Evolutionary conservation across 495 filamentous ascomycete genomes (phyloP), one percentile per base, ranked within the genome.

Genomic region (Annulohypoxylon moriforme): DNA sequence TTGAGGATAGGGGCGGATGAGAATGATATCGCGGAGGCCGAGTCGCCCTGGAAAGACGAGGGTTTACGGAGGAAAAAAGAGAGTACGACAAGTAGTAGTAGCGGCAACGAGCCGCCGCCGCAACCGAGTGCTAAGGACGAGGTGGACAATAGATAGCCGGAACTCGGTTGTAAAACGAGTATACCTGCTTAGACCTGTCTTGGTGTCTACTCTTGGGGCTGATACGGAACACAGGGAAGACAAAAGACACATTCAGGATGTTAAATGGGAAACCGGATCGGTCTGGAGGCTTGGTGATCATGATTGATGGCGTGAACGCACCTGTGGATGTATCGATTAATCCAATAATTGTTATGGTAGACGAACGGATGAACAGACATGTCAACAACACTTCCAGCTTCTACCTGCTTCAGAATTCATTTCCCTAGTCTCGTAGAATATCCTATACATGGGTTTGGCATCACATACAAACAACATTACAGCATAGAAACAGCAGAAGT

Each of bases 21-120:
- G 36, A 59, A 69, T 14, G 59, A 53, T 24, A 65, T 68, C 40
- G 57, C 5, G n/a, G 55, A 61, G 10, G 13, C 60, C 2, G 66
- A 73, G 10, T 72, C 71, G 4, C 76, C 74, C 16, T 74, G 68
- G 76, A 72, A 60, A 38, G 66, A 74, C 44, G 73, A 74, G 11
- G 65, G 64, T 6, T 10, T 69, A 24, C 64, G 46, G 24, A 38
- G 24, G 22, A 44, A 25, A 52, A 22, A 34, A 9, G 18, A 47
- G 2, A 58, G 49, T 4, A 49, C 55, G 14, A 58, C 31, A 20
- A 56, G 33, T 29, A 65, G 57, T 14, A 63, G 57, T 11, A 53
- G 36, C 38, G 52, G 22, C 16, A 59, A 36, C 22, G 52, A 67
- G 7, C 34, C 25, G 1, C 36, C 57, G 9, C 20, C 11, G 34